Evolutionary conservation across 306 rosid genomes (phyloP).

Genomic region (Medicago ruthenica): DNA sequence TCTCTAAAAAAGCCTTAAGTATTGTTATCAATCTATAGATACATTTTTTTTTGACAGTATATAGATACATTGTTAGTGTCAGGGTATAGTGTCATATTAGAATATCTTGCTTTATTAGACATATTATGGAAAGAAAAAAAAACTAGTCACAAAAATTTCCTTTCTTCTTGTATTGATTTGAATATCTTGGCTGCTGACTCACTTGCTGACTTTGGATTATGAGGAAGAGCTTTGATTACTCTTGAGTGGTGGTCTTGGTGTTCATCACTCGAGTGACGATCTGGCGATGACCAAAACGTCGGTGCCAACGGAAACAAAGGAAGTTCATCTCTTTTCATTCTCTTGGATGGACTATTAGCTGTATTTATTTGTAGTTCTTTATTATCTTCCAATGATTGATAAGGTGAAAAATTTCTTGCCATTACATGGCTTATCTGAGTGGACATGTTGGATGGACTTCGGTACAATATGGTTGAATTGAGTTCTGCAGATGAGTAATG

Average conservation of each 20-base stretch:
- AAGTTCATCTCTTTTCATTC: constrained; percentile 54
- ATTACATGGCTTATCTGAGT: constrained; percentile 51
- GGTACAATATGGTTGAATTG: constrained; percentile 49
- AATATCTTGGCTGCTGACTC: constrained; percentile 81
- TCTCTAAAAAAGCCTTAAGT: constrained; percentile 16
- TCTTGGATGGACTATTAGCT: constrained; percentile 58
- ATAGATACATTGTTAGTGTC: constrained; percentile 45
- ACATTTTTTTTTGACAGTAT: neutral
- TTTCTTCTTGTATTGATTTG: constrained; percentile 82
- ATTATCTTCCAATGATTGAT: constrained; percentile 50
- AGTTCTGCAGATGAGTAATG: constrained; percentile 47
- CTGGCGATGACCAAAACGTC: constrained; percentile 43
- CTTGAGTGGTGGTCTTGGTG: constrained; percentile 52
- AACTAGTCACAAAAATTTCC: constrained; percentile 55
- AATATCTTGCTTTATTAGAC: constrained; percentile 31
- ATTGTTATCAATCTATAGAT: constrained; percentile 25
- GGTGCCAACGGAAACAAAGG: constrained; percentile 79
- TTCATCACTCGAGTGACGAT: constrained; percentile 46
- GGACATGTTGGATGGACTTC: constrained; percentile 61
- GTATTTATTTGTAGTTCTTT: constrained; percentile 59
- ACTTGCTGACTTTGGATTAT: constrained; percentile 67
- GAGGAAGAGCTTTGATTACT: constrained; percentile 75
- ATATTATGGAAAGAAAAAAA: constrained; percentile 37
- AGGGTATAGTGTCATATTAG: constrained; percentile 8
- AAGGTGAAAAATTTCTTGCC: constrained; percentile 37